These are phyloP conservation scores for Trypanosoma lewisi DNA, from an alignment of 208 protist genomes.

Conservation along the genomic window DNA sequence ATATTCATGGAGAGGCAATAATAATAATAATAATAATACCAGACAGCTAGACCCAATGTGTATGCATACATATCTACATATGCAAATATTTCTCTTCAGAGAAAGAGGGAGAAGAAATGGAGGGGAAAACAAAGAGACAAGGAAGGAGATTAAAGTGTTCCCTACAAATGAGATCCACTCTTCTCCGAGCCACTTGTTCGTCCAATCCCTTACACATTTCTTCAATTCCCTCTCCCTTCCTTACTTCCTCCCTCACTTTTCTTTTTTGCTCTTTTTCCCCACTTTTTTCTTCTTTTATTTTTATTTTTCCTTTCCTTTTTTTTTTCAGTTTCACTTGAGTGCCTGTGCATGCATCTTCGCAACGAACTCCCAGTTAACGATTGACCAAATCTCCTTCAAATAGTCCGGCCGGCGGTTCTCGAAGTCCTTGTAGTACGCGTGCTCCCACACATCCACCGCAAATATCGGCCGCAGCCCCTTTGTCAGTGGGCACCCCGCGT, in stretches of 20 bases:
- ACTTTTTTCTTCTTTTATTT: not conserved
- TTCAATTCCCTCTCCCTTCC: too few relatives aligned
- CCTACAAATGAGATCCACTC: too few relatives aligned
- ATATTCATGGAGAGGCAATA: constrained; percentile 9
- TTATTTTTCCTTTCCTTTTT: not conserved
- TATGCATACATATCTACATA: constrained; percentile 18
- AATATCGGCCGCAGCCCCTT: constrained; percentile 75
- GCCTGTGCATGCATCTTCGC: constrained; percentile 45
- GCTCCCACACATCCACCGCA: constrained; percentile 93
- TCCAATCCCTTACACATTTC: too few relatives aligned
- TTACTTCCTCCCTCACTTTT: not conserved
- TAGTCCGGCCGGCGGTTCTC: constrained; percentile 90
- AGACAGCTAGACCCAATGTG: not conserved
- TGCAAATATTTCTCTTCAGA: too few relatives aligned
- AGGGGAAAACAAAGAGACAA: too few relatives aligned
- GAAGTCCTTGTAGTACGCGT: constrained; percentile 95
- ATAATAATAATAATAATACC: constrained; percentile 15
- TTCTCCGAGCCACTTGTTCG: too few relatives aligned
- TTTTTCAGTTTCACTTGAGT: constrained; percentile 29
- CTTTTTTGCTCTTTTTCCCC: constrained; percentile 2
- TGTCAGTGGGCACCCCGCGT: constrained; percentile 85
- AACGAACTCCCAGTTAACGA: constrained; percentile 92
- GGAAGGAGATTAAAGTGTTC: too few relatives aligned
- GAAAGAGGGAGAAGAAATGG: too few relatives aligned
- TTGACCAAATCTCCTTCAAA: constrained; percentile 83